Conservation (phyloP, 805 yeast species). For the Monosporozyma yasuniensis region DNA sequence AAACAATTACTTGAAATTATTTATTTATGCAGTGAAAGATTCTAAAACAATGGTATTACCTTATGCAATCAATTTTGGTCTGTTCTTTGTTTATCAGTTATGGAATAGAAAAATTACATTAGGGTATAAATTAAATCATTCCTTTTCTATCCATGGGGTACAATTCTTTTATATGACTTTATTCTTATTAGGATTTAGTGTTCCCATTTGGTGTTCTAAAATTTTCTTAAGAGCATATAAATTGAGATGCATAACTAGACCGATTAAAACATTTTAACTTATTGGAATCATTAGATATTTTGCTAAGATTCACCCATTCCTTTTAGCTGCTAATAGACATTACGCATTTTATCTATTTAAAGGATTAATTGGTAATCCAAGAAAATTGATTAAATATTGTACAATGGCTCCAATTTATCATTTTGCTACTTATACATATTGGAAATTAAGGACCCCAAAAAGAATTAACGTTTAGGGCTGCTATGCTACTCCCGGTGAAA, state of each 20-base stretch:
- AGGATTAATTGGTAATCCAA: conserved; percentile 41
- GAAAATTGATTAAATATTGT: conserved; percentile 38
- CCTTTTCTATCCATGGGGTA: conserved; percentile 58
- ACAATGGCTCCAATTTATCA: conserved; percentile 64
- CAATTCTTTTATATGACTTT: conserved; percentile 73
- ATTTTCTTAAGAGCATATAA: conserved; percentile 35
- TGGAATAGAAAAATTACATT: conserved; percentile 77
- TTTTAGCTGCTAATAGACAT: conserved; percentile 91
- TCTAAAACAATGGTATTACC: conserved; percentile 37
- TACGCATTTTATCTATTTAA: conserved; percentile 81
- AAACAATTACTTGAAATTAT: conserved; percentile 34
- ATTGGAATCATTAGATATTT: conserved; percentile 43
- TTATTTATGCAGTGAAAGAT: conserved; percentile 32
- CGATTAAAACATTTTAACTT: conserved; percentile 23
- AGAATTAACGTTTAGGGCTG: conserved; percentile 30
- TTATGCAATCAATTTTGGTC: conserved; percentile 40
- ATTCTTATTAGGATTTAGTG: conserved; percentile 54
- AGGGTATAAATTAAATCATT: conserved; percentile 87
- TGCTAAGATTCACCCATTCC: conserved; percentile 80
- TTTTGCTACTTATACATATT: conserved; percentile 36
- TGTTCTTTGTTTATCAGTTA: conserved; percentile 50
- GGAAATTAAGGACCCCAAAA: conserved; percentile 31
- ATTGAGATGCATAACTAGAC: conserved; percentile 21
- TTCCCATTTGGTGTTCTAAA: conserved; percentile 63
- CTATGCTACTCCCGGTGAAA: conserved; percentile 32